Base-by-base conservation (phyloP, 495 filamentous ascomycete genomes). In the Aspergillus sclerotioniger region DNA sequence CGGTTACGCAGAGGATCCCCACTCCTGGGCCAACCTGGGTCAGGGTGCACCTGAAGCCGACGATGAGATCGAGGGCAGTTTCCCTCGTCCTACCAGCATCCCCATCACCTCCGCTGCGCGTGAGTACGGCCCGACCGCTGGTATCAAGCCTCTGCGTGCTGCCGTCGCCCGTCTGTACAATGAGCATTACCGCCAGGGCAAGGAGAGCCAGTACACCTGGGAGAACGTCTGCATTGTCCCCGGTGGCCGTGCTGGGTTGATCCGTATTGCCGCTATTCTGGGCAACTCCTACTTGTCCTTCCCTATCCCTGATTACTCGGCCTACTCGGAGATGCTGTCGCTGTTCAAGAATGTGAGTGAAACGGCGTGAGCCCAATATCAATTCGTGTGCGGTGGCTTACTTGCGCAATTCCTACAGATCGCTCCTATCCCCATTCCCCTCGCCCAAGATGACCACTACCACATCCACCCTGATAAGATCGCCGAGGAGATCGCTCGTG, bases 181-280 rank as follows among this genome's bases (percentile, higher is more conserved):
- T 66, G 86, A 84, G 67, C 91, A 96, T 72, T 92, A 96, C 67
- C 86, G 93, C 44, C 77, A 92, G 73, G 90, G 89, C 57, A 92
- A 94, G 75, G 76, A 80, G n/a, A 92, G 88, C 69, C 80, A 96
- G 72, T 97, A 98, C 69, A 92, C 88, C n/a, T 96, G 91, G 88
- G 93, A 97, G 76, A 97, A 98, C 74, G 93, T 97, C n/a, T 92
- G 90, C 72, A 95, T 98, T 67, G 93, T 98, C 4, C 93, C 93
- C 41, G 93, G 93, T 71, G 93, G 93, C 25, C 81, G 93, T 60
- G 92, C 93, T 15, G 93, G 93, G 21, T 76, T 98, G 76, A 96
- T 97, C 60, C 84, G 93, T 48, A 96, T 97, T 73, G 92, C 93
- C 3, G 93, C 93, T 20, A 93, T 98, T 12, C 71, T 98, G 62